Conservation (phyloP, 2,329 filamentous ascomycete genomes). For the Curvularia sp. region DNA sequence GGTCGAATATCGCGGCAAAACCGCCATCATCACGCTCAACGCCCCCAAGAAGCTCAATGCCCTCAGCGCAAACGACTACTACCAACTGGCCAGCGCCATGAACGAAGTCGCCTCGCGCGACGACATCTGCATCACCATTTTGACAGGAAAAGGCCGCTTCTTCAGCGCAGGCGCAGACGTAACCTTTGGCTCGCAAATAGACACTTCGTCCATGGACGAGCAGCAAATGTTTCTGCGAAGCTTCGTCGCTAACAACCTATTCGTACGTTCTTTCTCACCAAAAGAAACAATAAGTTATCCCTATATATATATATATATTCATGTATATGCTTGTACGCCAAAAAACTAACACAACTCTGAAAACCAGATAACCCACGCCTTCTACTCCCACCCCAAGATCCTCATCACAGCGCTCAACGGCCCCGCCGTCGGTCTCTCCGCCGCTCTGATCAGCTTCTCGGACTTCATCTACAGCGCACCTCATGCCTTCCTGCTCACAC, state of each 20-base stretch:
- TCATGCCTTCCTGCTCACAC: slow-evolving; percentile 83
- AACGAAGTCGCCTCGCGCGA: slow-evolving; percentile 78
- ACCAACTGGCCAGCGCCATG: slow-evolving; percentile 73
- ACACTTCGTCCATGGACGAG: slow-evolving; percentile 43
- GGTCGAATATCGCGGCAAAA: slow-evolving; percentile 69
- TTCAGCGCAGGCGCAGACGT: slow-evolving; percentile 96
- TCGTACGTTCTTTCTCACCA: neutral
- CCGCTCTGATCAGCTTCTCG: slow-evolving; percentile 79
- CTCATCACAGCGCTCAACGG: slow-evolving; percentile 91
- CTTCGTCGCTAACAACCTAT: slow-evolving; percentile 84
- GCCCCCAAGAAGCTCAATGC: slow-evolving; percentile 88
- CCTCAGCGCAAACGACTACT: slow-evolving; percentile 75
- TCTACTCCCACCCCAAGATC: slow-evolving; percentile 93
- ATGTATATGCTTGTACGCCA: neutral
- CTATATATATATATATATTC: neutral
- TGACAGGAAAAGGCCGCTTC: slow-evolving; percentile 79
- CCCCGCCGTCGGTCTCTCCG: slow-evolving; percentile 85
- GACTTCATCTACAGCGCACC: slow-evolving; percentile 92
- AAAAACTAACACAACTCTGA: neutral
- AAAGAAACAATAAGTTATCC: too few relatives aligned
- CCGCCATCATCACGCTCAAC: slow-evolving; percentile 87
- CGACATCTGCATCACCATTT: slow-evolving; percentile 82
- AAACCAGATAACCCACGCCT: slow-evolving; percentile 79
- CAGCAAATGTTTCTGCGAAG: slow-evolving; percentile 68
- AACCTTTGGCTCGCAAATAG: slow-evolving; percentile 58